Conservation (phyloP, 257 asterid genomes). For the Ballota nigra region DNA sequence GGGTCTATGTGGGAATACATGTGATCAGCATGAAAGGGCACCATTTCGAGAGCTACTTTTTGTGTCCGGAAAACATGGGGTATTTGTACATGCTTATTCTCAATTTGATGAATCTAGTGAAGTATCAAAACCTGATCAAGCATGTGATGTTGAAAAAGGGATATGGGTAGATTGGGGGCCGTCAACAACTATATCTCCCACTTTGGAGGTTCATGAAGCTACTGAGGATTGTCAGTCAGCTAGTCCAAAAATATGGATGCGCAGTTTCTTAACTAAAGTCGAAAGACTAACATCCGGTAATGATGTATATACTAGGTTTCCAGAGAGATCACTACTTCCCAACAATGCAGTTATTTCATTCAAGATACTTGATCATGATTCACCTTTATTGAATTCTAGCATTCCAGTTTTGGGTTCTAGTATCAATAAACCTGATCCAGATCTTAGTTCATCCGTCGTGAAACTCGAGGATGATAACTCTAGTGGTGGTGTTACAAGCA, state of each 20-base stretch:
- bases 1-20: slow-evolving; percentile 60
- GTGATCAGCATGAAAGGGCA: slow-evolving; percentile 53
- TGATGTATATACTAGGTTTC: slow-evolving; percentile 56
- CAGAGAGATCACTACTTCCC: slow-evolving; percentile 49
- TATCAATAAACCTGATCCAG: slow-evolving; percentile 23
- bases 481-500: slow-evolving; percentile 28
- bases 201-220: slow-evolving; percentile 28
- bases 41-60: slow-evolving; percentile 73
- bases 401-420: slow-evolving; percentile 31
- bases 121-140: slow-evolving; percentile 32
- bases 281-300: slow-evolving; percentile 53
- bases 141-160: slow-evolving; percentile 55
- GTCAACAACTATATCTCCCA: slow-evolving; percentile 31
- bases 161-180: slow-evolving; percentile 94
- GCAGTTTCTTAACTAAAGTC: slow-evolving; percentile 56
- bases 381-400: slow-evolving; percentile 33
- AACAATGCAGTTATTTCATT: slow-evolving; percentile 60
- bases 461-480: slow-evolving; percentile 31
- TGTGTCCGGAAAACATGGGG: slow-evolving; percentile 72
- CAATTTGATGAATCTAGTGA: slow-evolving; percentile 35
- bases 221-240: slow-evolving; percentile 39
- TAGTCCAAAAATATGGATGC: slow-evolving; percentile 60
- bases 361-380: slow-evolving; percentile 56
- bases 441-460: slow-evolving; percentile 19
- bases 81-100: slow-evolving; percentile 77